Conservation (phyloP, 2,329 filamentous ascomycete genomes). For the Epichloe sibirici region DNA sequence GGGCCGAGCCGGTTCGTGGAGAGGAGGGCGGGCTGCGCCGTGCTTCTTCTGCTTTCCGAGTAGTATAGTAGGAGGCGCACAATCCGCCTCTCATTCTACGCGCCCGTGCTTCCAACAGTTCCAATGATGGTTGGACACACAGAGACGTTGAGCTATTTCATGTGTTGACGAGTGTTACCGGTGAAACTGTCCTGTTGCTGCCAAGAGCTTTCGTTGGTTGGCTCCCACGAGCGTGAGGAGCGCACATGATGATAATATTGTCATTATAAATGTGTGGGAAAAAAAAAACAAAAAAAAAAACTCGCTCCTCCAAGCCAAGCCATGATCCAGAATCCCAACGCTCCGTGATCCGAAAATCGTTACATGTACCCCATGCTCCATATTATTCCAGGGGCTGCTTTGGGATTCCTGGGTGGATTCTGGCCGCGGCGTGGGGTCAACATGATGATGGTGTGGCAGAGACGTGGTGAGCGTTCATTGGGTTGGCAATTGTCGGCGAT, state of each 20-base stretch:
- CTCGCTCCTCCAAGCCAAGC: neutral
- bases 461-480: conserved; percentile 25
- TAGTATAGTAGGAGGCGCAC: neutral
- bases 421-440: conserved; percentile 13
- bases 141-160: neutral
- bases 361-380: neutral
- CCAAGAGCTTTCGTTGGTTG: neutral
- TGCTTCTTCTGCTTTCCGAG: neutral
- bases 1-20: conserved; percentile 10
- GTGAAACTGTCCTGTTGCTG: neutral
- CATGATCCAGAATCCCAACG: neutral
- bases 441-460: conserved; percentile 18
- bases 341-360: conserved; percentile 7
- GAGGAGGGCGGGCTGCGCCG: neutral
- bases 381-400: neutral
- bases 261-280: neutral
- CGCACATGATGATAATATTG: neutral
- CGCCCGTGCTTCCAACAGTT: too few relatives aligned
- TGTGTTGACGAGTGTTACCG: neutral
- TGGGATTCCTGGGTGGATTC: conserved; percentile 4
- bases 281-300: too few relatives aligned
- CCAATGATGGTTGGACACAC: too few relatives aligned
- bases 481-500: conserved; percentile 11
- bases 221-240: neutral
- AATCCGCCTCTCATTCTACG: neutral